Base-by-base conservation (phyloP, 148 eudicot species). In the Rhododendron simsii region DNA sequence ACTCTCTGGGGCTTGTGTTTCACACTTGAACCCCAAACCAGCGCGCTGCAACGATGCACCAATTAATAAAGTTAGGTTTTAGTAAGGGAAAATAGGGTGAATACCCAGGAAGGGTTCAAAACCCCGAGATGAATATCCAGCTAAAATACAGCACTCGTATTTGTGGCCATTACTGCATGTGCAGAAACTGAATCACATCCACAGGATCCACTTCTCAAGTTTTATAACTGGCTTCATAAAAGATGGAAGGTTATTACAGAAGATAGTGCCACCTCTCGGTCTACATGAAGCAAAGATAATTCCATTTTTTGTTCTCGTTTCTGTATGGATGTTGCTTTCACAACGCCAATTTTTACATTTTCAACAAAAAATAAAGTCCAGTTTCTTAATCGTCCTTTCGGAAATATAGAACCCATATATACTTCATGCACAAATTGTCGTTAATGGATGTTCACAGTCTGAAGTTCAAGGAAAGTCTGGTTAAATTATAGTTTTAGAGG, bases 1-100 rank as follows among this genome's bases (percentile, higher is more conserved):
- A 97, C 99, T 91, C 96, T 95, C 85, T 97, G 99, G 8, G 99
- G 99, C 90, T 94, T 97, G 91, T 97, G 99, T 86, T 95, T 97
- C 67, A 86, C 99, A 79, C 99, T 97, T 3, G 99, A 97, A 85
- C 98, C 98, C 99, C 99, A 96, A 57, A 96, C 99, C 85, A 96
- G 89, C 73, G 98, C 99, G 87, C 99, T 96, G 92, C 88, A 83
- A 12, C 59, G 90, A 65, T 35, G 7, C 9, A 82, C 50, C 81
- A 84, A 26, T 63, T 81, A 28, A 73, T 8, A 53, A n/a, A 30
- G 14, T 61, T 9, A 33, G 57, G 3, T 11, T 71, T 74, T 21
- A 57, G 73, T 26, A 82, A 37, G 15, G 67, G 15, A 81, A 59
- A 81, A 39, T 33, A 81, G 2, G 47, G 5, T 7, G n/a, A 16